Evolutionary conservation across 1,284 basidiomycete species (phyloP).

Genomic region (Cryptococcus sp.): DNA sequence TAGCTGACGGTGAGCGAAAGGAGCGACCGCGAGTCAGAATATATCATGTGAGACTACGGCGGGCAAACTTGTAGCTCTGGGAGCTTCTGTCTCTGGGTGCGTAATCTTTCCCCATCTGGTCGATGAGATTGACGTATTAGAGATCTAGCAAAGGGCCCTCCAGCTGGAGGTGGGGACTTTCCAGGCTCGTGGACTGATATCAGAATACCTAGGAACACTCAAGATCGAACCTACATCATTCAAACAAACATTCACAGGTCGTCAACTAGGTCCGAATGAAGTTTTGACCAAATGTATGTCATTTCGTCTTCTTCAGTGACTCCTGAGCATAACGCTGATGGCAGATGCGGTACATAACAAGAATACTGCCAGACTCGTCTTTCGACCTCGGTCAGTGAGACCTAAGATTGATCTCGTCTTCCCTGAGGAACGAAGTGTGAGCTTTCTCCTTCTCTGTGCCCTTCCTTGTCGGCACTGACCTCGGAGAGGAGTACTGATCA

Average conservation of each 20-base stretch:
- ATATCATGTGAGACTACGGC: conserved; percentile 19
- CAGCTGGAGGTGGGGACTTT: conserved; percentile 26
- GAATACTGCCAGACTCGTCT: conserved; percentile 32
- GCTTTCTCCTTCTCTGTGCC: conserved; percentile 4
- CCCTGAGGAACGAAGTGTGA: conserved; percentile 33
- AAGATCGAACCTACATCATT: conserved; percentile 28
- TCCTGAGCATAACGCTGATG: background rate
- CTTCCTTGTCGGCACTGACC: background rate
- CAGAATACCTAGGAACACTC: conserved; percentile 39
- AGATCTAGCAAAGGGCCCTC: conserved; percentile 32
- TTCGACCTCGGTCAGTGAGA: conserved; percentile 36
- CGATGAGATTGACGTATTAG: conserved; percentile 10
- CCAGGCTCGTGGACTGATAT: background rate
- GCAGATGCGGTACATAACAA: conserved; percentile 36
- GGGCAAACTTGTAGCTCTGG: conserved; percentile 17
- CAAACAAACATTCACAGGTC: conserved; percentile 33
- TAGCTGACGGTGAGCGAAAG: background rate
- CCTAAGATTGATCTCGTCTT: conserved; percentile 37
- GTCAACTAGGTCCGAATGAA: conserved; percentile 38
- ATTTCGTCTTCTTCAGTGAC: background rate
- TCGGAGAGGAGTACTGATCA: background rate
- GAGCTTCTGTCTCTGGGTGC: conserved; percentile 25
- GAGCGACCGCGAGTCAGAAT: conserved; percentile 3
- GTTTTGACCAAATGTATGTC: conserved; percentile 35
- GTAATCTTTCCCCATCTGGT: conserved; percentile 3